A percentile compares a stretch with the other conserved stretches of the same genome.
Conservation (phyloP, 2,329 filamentous ascomycete genomes). For the Nemania diffusa region DNA sequence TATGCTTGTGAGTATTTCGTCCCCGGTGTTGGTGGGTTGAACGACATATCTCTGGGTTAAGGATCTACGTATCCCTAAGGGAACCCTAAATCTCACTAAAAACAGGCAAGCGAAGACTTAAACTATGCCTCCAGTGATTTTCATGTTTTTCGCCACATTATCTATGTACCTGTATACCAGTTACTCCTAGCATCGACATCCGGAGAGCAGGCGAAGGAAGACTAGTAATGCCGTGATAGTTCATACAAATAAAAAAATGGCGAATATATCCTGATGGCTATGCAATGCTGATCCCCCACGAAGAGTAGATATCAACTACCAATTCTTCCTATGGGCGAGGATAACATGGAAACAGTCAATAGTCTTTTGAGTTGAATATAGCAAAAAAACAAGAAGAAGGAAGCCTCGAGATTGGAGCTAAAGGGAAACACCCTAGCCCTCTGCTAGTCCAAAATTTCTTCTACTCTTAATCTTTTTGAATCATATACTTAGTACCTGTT, state of each 20-base stretch:
- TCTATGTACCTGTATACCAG: neutral
- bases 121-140: no score
- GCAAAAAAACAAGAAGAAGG: neutral
- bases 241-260: neutral
- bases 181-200: neutral
- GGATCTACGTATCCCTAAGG: no score
- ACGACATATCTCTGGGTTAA: no score
- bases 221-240: neutral
- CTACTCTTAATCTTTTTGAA: neutral
- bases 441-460: neutral
- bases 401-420: neutral
- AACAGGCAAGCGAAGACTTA: no score
- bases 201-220: neutral
- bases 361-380: neutral
- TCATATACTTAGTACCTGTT: neutral
- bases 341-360: neutral
- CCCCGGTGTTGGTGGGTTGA: no score
- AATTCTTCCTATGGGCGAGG: neutral
- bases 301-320: neutral
- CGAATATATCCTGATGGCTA: neutral
- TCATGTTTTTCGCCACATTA: neutral
- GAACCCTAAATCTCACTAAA: neutral
- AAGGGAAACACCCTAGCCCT: neutral
- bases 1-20: no score
- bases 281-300: neutral